phyloP scores from a whole-genome alignment of 2,329 filamentous ascomycete species.

The Colletotrichum scovillei region DNA sequence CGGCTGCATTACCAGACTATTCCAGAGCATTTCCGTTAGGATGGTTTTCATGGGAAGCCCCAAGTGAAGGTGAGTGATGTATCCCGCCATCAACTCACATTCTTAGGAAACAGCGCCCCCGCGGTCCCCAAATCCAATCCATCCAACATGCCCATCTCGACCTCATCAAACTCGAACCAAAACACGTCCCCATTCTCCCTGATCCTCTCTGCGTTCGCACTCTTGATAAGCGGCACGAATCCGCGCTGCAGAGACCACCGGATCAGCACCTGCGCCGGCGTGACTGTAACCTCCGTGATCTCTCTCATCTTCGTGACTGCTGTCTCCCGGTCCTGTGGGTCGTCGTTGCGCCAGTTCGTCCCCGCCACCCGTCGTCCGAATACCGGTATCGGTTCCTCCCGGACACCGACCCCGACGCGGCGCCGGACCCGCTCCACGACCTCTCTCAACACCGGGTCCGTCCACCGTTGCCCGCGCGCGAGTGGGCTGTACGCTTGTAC shows the following conservation, averaged over 20 bases:
- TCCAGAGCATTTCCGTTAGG: no score
- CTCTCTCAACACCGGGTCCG: slow-evolving; percentile 64
- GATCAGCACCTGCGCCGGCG: slow-evolving; percentile 74
- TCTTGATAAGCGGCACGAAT: slow-evolving; percentile 75
- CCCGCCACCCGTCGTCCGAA: neutral
- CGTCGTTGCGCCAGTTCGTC: neutral
- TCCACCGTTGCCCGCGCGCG: slow-evolving; percentile 45
- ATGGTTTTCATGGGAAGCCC: no score
- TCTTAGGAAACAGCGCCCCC: slow-evolving; percentile 46
- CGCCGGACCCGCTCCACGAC: slow-evolving; percentile 7
- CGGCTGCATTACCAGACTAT: no score
- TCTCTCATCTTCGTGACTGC: slow-evolving; percentile 56
- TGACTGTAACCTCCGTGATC: slow-evolving; percentile 60
- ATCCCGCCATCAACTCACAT: slow-evolving; percentile 37
- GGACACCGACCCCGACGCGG: neutral
- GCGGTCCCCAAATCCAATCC: slow-evolving; percentile 42
- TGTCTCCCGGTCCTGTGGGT: neutral
- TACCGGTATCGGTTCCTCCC: no score
- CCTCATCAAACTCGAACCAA: slow-evolving; percentile 65
- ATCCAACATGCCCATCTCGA: slow-evolving; percentile 64
- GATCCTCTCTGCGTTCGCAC: no score
- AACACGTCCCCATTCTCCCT: slow-evolving; percentile 70
- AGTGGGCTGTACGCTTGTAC: slow-evolving; percentile 55
- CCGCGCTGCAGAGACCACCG: slow-evolving; percentile 77
- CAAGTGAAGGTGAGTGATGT: no score